phyloP scores from a whole-genome alignment of 805 yeast species.

The Danielozyma ontarioensis region DNA sequence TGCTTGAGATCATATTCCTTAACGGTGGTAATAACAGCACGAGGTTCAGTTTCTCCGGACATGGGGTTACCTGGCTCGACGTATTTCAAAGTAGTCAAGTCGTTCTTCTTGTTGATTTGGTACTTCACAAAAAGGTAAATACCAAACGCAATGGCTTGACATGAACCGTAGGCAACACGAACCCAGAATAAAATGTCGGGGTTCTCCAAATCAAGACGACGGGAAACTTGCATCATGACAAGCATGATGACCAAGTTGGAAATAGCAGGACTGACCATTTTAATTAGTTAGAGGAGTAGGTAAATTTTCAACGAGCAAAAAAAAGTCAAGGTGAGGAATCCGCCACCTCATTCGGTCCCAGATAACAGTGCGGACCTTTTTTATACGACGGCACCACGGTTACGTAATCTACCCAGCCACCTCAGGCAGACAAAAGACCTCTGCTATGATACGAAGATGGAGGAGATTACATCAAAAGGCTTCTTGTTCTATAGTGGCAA shows the following conservation, averaged over 20 bases:
- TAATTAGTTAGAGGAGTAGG: no score
- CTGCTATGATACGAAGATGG: no score
- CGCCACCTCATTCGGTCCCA: no score
- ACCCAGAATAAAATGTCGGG: slow-evolving; percentile 69
- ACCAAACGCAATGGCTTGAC: slow-evolving; percentile 59
- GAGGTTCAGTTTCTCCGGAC: slow-evolving; percentile 67
- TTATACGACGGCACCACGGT: no score
- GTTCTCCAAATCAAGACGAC: slow-evolving; percentile 83
- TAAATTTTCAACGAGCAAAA: no score
- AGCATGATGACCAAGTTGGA: slow-evolving; percentile 86
- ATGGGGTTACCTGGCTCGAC: slow-evolving; percentile 80
- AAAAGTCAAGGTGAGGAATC: no score
- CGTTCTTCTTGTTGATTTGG: slow-evolving; percentile 69
- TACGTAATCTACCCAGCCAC: no score
- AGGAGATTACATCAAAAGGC: no score
- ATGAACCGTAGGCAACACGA: slow-evolving; percentile 63
- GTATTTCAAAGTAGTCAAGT: slow-evolving; percentile 86
- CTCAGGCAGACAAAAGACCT: no score
- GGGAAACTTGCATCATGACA: slow-evolving; percentile 93
- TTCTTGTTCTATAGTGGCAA: no score
- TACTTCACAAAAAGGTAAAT: slow-evolving; percentile 62
- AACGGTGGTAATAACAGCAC: slow-evolving; percentile 83
- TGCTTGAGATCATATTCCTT: slow-evolving; percentile 92
- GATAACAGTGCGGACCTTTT: no score
- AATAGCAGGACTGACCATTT: slow-evolving; percentile 78